Percentiles rank a stretch among this genome's conserved stretches.
phyloP scores from a whole-genome alignment of 768 basidiomycete species.

The Lactarius vividus region DNA sequence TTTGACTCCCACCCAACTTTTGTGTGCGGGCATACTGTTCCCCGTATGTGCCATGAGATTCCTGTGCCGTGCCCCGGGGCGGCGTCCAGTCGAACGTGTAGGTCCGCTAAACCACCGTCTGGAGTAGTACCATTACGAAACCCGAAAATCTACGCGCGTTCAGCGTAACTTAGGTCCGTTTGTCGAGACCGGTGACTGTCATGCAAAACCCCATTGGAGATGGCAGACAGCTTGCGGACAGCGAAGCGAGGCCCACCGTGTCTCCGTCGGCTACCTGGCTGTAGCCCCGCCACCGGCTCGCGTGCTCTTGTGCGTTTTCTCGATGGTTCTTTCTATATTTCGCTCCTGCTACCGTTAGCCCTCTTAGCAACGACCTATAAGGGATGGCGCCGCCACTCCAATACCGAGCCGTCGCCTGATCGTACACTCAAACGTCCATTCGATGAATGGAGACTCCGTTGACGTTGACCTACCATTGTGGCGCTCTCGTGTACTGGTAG shows the following conservation, averaged over 20 bases:
- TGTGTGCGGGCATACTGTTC: not conserved
- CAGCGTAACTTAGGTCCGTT: not conserved
- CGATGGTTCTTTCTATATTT: not conserved
- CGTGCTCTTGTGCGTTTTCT: not conserved
- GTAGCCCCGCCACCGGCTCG: too few species aligned
- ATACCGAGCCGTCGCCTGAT: not conserved
- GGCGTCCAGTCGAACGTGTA: not conserved
- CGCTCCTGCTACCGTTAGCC: not conserved
- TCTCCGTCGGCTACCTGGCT: not conserved
- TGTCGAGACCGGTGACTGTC: not conserved
- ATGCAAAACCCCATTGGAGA: not conserved
- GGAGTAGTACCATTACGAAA: not conserved
- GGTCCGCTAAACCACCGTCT: not conserved
- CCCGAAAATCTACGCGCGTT: not conserved
- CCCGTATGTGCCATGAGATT: not conserved
- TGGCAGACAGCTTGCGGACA: not conserved
- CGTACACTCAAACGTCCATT: not conserved
- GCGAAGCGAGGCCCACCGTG: not conserved
- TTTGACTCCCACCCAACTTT: not conserved
- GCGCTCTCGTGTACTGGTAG: not conserved
- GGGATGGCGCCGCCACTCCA: not conserved
- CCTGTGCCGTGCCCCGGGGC: not conserved
- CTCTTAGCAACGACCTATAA: not conserved
- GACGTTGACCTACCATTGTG: not conserved
- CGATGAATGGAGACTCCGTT: not conserved